Base-by-base conservation (phyloP, 1,139 yeast species). In the Debaryomycetaceae sp. region DNA sequence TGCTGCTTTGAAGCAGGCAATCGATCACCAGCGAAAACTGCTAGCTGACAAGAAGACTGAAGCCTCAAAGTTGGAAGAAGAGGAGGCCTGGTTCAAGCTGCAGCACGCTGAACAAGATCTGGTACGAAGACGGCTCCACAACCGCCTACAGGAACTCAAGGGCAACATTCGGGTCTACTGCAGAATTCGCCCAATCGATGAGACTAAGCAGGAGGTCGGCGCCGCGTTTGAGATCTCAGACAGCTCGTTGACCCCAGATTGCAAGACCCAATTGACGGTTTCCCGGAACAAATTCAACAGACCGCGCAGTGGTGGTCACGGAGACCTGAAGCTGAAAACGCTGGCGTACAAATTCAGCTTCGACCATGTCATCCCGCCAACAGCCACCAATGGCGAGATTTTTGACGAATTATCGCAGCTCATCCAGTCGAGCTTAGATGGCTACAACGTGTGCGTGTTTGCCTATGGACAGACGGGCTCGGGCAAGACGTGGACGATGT, bases 391-490 rank as follows among this genome's bases (percentile, higher is more conserved):
- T 50, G 47, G 48, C 2, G 78, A 73, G 18, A 74, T 93, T 0
- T 91, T 88, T 55, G 82, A 76, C 25, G 98, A 91, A 46, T 74
- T 89, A 2, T 80, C 94, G 1, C 95, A 89, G 51, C 58, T 89
- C 18, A 81, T 91, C 2, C 96, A 88, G 53, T 83, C 95, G 34
- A 84, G 94, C 0, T 56, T 91, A 18, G 96, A 91, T 58, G 98
- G 98, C 0, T 80, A 68, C 49, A 88, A 88, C 46, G 95, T 86
- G 3, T 88, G 96, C 53, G 88, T 91, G 2, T 88, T 91, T 61
- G 96, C 98, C 0, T 91, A 91, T 55, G 98, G 98, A 0, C 98
- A 91, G 57, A 91, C 98, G 0, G 97, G 98, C 0, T 88, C 96
- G 0, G 98, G 98, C 3, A 91, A 91, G 51, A 89, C 97, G 0